These are phyloP conservation scores for Copromyces sp. DNA, from an alignment of 495 filamentous ascomycete genomes.

Conservation along the genomic window DNA sequence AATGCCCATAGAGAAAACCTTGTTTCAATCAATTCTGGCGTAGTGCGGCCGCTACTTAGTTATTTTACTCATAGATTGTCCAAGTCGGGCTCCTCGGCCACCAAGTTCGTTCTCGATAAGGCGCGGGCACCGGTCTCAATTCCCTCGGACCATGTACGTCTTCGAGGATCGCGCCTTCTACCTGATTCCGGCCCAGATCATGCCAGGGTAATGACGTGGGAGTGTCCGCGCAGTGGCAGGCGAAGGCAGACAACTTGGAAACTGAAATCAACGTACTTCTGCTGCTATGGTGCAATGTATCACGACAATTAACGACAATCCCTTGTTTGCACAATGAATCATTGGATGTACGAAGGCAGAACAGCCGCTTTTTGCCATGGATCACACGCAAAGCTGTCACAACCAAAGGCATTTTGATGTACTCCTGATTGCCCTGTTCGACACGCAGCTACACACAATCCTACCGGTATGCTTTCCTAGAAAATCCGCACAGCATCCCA, in stretches of 20 bases:
- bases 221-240: not conserved
- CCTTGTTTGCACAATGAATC: not conserved
- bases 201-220: not conserved
- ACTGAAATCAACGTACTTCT: not conserved
- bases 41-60: not conserved
- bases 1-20: not conserved
- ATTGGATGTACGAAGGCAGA: not conserved
- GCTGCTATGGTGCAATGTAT: not conserved
- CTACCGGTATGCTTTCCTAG: not conserved
- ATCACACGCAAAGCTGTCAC: not conserved
- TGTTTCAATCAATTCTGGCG: not conserved
- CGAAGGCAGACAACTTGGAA: not conserved
- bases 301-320: not conserved
- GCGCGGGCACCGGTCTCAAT: not conserved
- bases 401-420: not conserved
- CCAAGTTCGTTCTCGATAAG: not conserved
- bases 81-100: not conserved
- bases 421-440: not conserved
- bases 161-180: not conserved
- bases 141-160: not conserved
- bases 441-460: not conserved
- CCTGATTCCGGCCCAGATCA: not conserved
- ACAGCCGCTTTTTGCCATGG: not conserved
- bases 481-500: not conserved
- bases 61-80: not conserved